A percentile compares a stretch with the other conserved stretches of the same genome.
Conservation (phyloP, 768 basidiomycete genomes). For the Hemileccinum rubropunctum region DNA sequence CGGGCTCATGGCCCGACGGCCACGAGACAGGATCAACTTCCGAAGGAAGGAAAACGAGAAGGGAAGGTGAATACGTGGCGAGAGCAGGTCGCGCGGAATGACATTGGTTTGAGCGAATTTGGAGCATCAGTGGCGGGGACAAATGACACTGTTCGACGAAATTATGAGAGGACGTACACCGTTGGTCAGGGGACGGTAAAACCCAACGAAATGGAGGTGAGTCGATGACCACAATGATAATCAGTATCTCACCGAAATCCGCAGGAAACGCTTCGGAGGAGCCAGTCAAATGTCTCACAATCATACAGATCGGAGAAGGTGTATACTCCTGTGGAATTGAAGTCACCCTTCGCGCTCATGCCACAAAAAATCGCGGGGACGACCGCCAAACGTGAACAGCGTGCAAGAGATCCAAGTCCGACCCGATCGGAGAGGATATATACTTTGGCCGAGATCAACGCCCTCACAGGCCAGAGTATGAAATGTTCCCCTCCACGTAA, state of each 20-base stretch:
- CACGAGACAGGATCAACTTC: slow-evolving; percentile 4
- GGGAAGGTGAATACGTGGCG: slow-evolving; percentile 54
- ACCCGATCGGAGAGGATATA: slow-evolving; percentile 34
- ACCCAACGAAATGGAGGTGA: slow-evolving; percentile 23
- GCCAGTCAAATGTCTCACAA: slow-evolving; percentile 20
- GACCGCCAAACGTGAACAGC: slow-evolving; percentile 18
- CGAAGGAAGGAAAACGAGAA: slow-evolving; percentile 16
- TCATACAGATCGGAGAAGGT: slow-evolving; percentile 25
- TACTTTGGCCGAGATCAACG: slow-evolving; percentile 33
- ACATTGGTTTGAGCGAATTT: slow-evolving; percentile 18
- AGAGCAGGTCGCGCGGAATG: slow-evolving; percentile 47
- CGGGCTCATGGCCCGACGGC: slow-evolving; percentile 5
- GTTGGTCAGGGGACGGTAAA: slow-evolving; percentile 13
- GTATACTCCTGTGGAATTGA: slow-evolving; percentile 23
- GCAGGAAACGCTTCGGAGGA: slow-evolving; percentile 19
- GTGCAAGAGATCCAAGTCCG: slow-evolving; percentile 24
- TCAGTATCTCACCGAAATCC: background rate
- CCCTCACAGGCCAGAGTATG: slow-evolving; percentile 27
- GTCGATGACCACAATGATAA: slow-evolving; percentile 1
- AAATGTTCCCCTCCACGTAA: slow-evolving; percentile 22
- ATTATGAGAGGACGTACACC: slow-evolving; percentile 8
- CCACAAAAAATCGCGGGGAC: slow-evolving; percentile 15
- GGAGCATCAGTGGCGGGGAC: slow-evolving; percentile 16
- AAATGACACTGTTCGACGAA: slow-evolving; percentile 14
- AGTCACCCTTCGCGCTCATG: slow-evolving; percentile 9